These are phyloP conservation scores for Exsudoporus frostii DNA, from an alignment of 768 basidiomycete genomes.

Conservation along the genomic window DNA sequence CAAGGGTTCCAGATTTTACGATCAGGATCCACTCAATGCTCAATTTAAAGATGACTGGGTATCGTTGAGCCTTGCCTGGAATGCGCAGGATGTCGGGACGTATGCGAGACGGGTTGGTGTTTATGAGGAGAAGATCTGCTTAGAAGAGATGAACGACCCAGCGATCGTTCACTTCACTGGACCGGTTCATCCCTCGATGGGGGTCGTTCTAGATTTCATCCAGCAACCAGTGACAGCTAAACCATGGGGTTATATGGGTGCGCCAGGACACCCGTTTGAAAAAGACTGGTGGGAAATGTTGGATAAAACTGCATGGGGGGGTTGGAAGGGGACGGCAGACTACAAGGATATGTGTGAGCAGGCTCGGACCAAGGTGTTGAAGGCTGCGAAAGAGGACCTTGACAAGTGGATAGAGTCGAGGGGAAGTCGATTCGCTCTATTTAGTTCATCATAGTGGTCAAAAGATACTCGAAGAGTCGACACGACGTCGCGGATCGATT, in stretches of 20 bases:
- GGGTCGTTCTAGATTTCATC: neutral
- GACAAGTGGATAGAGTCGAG: neutral
- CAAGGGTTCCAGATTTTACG: neutral
- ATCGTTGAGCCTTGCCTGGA: neutral
- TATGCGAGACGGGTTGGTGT: neutral
- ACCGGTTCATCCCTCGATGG: neutral
- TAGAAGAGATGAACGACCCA: neutral
- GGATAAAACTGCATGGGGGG: slow-evolving; percentile 42
- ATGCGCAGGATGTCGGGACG: neutral
- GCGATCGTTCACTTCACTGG: neutral
- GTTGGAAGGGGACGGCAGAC: slow-evolving; percentile 19
- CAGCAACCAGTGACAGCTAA: slow-evolving; percentile 32
- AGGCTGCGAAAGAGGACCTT: neutral
- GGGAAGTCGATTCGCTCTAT: neutral
- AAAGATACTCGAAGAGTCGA: too few species aligned
- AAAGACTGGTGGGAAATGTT: slow-evolving; percentile 44
- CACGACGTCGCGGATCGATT: too few species aligned
- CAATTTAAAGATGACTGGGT: neutral
- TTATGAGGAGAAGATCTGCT: neutral
- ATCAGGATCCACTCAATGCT: neutral
- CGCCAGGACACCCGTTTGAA: slow-evolving; percentile 48
- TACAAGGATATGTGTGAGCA: neutral
- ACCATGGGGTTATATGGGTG: slow-evolving; percentile 53
- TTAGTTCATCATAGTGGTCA: neutral
- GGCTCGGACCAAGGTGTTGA: neutral